A percentile compares a stretch with the other conserved stretches of the same genome.
Conservation (phyloP, 73 alveolate species). For the Paramecium primaurelia region DNA sequence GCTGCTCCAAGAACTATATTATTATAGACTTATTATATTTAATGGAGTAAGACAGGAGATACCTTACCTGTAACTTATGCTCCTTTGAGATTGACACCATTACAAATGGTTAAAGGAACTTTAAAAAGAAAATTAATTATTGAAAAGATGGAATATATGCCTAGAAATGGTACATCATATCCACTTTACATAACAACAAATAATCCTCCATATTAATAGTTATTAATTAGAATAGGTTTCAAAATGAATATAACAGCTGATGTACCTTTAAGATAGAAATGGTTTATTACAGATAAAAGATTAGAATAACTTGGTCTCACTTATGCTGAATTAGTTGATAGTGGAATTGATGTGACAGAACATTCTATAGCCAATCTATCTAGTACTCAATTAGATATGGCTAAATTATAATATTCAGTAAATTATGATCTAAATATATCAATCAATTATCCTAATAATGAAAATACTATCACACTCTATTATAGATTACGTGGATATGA, state of each 20-base stretch:
- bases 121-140: slow-evolving; percentile 5
- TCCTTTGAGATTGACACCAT: slow-evolving; percentile 39
- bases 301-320: not conserved
- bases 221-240: slow-evolving; percentile 30
- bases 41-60: slow-evolving; percentile 63
- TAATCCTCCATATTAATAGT: slow-evolving; percentile 53
- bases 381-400: not conserved
- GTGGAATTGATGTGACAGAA: not conserved
- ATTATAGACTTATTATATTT: slow-evolving; percentile 15
- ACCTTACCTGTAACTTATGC: slow-evolving; percentile 62
- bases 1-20: slow-evolving; percentile 61
- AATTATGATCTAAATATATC: not conserved
- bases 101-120: slow-evolving; percentile 56
- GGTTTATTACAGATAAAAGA: not conserved
- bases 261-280: slow-evolving; percentile 5
- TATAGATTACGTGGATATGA: not conserved
- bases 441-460: not conserved
- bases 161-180: slow-evolving; percentile 53
- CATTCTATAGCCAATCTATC: slow-evolving; percentile 44
- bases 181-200: slow-evolving; percentile 50
- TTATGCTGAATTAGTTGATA: slow-evolving; percentile 5
- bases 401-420: not conserved
- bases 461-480: not conserved
- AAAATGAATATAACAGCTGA: not conserved
- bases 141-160: slow-evolving; percentile 56